These are phyloP conservation scores for Blastosporella zonata DNA, from an alignment of 1,284 basidiomycete genomes.

Conservation along the genomic window DNA sequence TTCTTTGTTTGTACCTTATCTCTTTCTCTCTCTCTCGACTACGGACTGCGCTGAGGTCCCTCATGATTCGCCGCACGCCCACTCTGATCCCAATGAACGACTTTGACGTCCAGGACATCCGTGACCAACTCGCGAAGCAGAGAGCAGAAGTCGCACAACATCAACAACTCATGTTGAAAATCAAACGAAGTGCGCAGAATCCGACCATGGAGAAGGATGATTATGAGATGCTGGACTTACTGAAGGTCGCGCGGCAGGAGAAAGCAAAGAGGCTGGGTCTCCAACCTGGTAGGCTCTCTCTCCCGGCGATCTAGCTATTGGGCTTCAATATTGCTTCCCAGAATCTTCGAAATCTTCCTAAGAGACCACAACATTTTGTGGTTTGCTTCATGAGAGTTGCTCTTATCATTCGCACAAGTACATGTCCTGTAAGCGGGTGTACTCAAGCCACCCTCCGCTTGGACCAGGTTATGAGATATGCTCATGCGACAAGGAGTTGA, in stretches of 20 bases:
- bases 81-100: conserved; percentile 74
- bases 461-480: too few species aligned
- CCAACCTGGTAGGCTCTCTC: conserved; percentile 30
- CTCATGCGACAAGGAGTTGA: too few species aligned
- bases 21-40: background rate
- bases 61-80: conserved; percentile 73
- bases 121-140: conserved; percentile 55
- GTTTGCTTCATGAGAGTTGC: too few species aligned
- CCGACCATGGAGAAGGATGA: conserved; percentile 38
- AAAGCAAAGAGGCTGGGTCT: conserved; percentile 40
- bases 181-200: conserved; percentile 44
- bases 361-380: background rate
- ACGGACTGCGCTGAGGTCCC: conserved; percentile 3
- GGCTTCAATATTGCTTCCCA: background rate
- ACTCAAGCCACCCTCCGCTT: too few species aligned
- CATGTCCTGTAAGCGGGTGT: too few species aligned
- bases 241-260: conserved; percentile 33
- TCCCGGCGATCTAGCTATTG: background rate
- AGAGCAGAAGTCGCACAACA: conserved; percentile 42
- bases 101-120: conserved; percentile 70
- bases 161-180: conserved; percentile 38
- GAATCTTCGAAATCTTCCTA: conserved; percentile 21
- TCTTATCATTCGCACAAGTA: too few species aligned
- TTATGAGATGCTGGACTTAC: conserved; percentile 36
- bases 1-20: conserved; percentile 11